Evolutionary conservation across 176 grass and related monocot genomes (phyloP).

Genomic region (Triticum aestivum): DNA sequence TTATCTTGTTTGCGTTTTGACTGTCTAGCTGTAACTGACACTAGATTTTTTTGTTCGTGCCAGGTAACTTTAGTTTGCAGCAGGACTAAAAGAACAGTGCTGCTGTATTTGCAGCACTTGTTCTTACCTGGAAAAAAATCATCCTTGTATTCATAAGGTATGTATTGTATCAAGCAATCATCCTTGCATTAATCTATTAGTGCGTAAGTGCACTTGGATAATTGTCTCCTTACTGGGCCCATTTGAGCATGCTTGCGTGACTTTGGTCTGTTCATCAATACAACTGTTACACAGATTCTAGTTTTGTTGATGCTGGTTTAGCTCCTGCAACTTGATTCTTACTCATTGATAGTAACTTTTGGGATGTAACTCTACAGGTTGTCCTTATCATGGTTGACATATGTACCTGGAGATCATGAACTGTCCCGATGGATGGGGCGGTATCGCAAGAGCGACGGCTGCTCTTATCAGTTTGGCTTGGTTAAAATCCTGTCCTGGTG

Average conservation of each 20-base stretch:
- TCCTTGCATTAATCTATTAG: not conserved
- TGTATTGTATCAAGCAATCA: not conserved
- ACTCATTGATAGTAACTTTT: not conserved
- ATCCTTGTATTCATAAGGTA: constrained; percentile 94
- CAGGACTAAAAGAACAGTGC: constrained; percentile 78
- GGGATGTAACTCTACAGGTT: constrained; percentile 49
- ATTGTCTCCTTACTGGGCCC: not conserved
- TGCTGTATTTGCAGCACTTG: constrained; percentile 52
- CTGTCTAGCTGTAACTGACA: constrained; percentile 2
- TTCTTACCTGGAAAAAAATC: constrained; percentile 79
- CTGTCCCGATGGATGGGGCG: constrained; percentile 62
- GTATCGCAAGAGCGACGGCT: constrained; percentile 29
- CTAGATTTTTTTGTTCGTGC: constrained; percentile 14
- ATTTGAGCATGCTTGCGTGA: not conserved
- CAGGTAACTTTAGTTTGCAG: constrained; percentile 90
- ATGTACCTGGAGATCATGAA: constrained; percentile 60
- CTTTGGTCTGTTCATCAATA: not conserved
- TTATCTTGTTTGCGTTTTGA: constrained; percentile 18
- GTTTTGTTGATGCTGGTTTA: not conserved
- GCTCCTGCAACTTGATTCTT: not conserved
- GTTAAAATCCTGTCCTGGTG: constrained; percentile 19
- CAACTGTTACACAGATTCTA: not conserved
- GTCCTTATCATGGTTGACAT: constrained; percentile 67
- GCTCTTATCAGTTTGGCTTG: constrained; percentile 31
- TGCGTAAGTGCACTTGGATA: not conserved